Percentiles rank a stretch among this genome's conserved stretches.
phyloP scores from a whole-genome alignment of 164 flowering plant genomes.

The Nelumbo lutea region DNA sequence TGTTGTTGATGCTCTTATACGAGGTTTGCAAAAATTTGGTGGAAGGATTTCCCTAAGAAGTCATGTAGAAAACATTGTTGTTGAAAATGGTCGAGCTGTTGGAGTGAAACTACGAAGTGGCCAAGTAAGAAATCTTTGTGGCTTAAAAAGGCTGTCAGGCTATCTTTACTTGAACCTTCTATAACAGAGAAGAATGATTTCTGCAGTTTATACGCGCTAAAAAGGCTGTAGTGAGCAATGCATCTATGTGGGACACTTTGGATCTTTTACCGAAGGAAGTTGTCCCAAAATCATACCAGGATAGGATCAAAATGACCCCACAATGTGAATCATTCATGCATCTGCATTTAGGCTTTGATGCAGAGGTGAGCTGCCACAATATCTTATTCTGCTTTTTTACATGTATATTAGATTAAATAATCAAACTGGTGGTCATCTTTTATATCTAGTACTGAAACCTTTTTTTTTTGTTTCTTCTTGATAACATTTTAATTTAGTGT shows the following conservation, averaged over 20 bases:
- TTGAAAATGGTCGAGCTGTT: conserved; percentile 75
- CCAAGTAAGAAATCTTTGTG: conserved; percentile 45
- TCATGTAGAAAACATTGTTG: conserved; percentile 71
- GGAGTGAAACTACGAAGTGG: conserved; percentile 81
- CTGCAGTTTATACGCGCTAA: conserved; percentile 82
- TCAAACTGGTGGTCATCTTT: background rate
- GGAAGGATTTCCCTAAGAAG: conserved; percentile 67
- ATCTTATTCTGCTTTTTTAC: background rate
- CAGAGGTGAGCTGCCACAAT: conserved; percentile 47
- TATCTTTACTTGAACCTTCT: background rate
- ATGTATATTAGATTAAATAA: background rate
- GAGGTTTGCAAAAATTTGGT: conserved; percentile 79
- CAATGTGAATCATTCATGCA: conserved; percentile 99
- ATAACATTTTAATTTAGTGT: background rate
- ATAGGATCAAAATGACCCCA: conserved; percentile 47
- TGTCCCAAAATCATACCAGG: conserved; percentile 55
- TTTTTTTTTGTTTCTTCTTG: background rate
- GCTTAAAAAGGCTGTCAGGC: background rate
- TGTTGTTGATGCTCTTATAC: conserved; percentile 77
- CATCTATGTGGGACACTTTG: conserved; percentile 96
- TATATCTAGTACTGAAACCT: background rate
- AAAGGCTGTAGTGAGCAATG: conserved; percentile 97
- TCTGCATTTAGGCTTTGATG: conserved; percentile 93
- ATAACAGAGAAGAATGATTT: conserved; percentile 10
- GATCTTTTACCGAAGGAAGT: conserved; percentile 60